Conservation (phyloP, 202 grass and related monocot genomes). For the Dendrocalamus latiflorus region DNA sequence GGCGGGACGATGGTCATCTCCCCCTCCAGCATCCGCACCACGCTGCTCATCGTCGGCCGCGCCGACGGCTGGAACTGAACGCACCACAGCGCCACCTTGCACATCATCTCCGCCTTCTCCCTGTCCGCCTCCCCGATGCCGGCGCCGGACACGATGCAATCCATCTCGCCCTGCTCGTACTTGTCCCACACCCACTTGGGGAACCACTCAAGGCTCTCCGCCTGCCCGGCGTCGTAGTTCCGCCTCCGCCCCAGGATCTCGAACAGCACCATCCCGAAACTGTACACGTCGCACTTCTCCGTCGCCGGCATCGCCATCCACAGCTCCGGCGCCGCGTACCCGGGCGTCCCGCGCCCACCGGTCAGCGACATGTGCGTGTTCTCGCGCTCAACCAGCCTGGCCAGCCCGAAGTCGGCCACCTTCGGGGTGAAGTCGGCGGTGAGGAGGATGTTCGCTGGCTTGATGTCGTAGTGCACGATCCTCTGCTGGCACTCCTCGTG, state of each 20-base stretch:
- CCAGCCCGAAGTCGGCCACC: constrained; percentile 75
- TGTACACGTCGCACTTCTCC: constrained; percentile 84
- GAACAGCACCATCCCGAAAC: constrained; percentile 89
- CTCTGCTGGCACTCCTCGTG: constrained; percentile 86
- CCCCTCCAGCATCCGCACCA: constrained; percentile 75
- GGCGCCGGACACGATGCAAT: constrained; percentile 20
- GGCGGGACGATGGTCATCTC: constrained; percentile 66
- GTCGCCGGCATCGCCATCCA: constrained; percentile 59
- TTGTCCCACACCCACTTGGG: constrained; percentile 72
- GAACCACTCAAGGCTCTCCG: constrained; percentile 68
- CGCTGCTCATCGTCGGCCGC: constrained; percentile 66
- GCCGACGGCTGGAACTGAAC: constrained; percentile 65
- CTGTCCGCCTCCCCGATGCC: constrained; percentile 21
- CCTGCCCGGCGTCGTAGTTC: constrained; percentile 26
- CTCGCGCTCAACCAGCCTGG: constrained; percentile 37
- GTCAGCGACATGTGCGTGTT: constrained; percentile 45
- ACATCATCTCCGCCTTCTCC: constrained; percentile 61
- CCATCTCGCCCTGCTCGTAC: constrained; percentile 54
- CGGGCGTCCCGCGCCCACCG: constrained; percentile 67
- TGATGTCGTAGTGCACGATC: constrained; percentile 96
- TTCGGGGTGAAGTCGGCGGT: constrained; percentile 53
- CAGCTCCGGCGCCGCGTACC: constrained; percentile 76
- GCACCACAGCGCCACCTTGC: constrained; percentile 85
- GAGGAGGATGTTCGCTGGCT: constrained; percentile 71
- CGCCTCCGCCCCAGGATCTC: constrained; percentile 71